Conservation (phyloP, 2,329 filamentous ascomycete species). For the Pseudocercospora vitis region DNA sequence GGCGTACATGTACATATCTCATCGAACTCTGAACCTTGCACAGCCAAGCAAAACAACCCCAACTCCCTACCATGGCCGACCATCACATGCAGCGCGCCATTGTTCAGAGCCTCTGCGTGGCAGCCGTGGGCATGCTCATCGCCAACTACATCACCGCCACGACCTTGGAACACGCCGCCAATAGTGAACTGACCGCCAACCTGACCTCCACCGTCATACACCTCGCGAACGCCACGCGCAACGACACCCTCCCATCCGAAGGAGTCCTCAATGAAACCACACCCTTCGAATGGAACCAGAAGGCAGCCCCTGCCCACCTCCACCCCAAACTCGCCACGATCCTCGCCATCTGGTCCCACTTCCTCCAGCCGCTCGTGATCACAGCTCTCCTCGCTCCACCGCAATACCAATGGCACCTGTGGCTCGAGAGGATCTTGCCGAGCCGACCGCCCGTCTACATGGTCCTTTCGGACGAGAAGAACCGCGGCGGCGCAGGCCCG, state of each 20-base stretch:
- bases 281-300: not conserved
- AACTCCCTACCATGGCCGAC: too few relatives aligned
- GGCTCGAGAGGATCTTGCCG: conserved; percentile 24
- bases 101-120: not conserved
- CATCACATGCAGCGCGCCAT: too few relatives aligned
- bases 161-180: not conserved
- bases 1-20: too few relatives aligned
- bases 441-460: not conserved
- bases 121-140: not conserved
- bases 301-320: conserved; percentile 14
- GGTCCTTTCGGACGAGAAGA: conserved; percentile 5
- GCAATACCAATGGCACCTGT: conserved; percentile 23
- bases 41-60: too few relatives aligned
- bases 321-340: not conserved
- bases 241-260: not conserved
- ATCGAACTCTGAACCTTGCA: too few relatives aligned
- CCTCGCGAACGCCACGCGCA: not conserved
- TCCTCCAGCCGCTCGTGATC: conserved; percentile 12
- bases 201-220: not conserved
- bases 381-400: conserved; percentile 8
- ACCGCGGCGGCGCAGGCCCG: conserved; percentile 16
- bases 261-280: not conserved
- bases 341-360: not conserved
- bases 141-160: not conserved
- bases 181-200: not conserved